Evolutionary conservation across 2,329 filamentous ascomycete genomes (phyloP), one percentile per base, ranked within the genome.

Genomic region (Beauveria australis): DNA sequence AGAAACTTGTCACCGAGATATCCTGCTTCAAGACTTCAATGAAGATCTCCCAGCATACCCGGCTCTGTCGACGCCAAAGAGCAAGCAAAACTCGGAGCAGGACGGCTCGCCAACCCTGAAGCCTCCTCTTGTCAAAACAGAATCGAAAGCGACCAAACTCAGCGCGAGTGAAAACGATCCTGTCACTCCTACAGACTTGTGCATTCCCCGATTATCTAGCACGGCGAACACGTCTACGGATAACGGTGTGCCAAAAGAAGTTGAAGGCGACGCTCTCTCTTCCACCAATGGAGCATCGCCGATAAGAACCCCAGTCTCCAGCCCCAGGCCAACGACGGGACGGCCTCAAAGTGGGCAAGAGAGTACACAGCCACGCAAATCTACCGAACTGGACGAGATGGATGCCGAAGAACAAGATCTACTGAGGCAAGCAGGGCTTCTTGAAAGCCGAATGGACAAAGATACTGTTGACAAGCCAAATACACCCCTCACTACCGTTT

Each of bases 1-100:
- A 59, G 83, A 93, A 67, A 93, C 86, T 69, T 97, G 92, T 65
- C 92, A 99, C 72, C 87, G 88, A 47, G 93, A 97, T 67, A 92
- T 97, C 63, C 77, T 99, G 22, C 79, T 86, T 5, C 82, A 92
- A 73, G 94, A 99, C 70, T 77, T 97, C 9, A 89, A 93, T 59
- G 91, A 96, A 66, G 92, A 96, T 49, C 63, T 65, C 33, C 68
- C 69, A 40, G 65, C 60, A 48, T 60, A 62, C 7, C 62, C 61
- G 24, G 30, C 55, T 9, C 64, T 62, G 16, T 63, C 62, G 19
- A 67, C 68, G 5, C 68, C 68, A n/a, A 65, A 62, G 14, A 70
- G 67, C 63, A 70, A 54, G 65, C 70, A 64, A 60, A 67, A 67
- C 60, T 66, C 69, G 48, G 63, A 63, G 47, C 62, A 64, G 46